Evolutionary conservation across 495 filamentous ascomycete species (phyloP).

Genomic region (Tuber aestivum): DNA sequence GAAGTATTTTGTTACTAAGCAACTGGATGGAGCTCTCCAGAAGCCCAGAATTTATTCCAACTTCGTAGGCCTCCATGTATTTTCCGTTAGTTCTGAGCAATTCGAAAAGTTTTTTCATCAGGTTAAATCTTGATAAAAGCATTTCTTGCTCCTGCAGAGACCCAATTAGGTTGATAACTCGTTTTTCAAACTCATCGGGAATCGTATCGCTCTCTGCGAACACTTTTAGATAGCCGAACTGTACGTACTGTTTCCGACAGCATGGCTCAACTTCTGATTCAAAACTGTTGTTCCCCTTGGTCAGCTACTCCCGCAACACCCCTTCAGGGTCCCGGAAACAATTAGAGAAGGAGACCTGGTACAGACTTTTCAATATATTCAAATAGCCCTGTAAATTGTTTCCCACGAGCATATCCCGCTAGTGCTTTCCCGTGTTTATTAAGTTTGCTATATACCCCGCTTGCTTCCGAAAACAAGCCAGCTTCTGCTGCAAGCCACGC

Average conservation of each 20-base stretch:
- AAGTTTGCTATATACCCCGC: slow-evolving; percentile 9
- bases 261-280: slow-evolving; percentile 5
- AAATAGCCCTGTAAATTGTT: slow-evolving; percentile 6
- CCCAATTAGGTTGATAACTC: neutral
- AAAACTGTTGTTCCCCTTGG: slow-evolving; percentile 2
- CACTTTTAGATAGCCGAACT: slow-evolving; percentile 9
- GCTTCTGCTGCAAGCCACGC: slow-evolving; percentile 9
- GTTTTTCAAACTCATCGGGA: neutral
- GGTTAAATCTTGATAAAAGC: slow-evolving; percentile 8
- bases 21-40: slow-evolving; percentile 9
- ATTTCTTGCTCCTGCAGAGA: slow-evolving; percentile 15
- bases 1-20: neutral
- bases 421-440: slow-evolving; percentile 17
- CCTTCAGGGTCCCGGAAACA: too few relatives aligned
- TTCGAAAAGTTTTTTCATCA: slow-evolving; percentile 25
- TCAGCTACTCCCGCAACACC: neutral
- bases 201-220: slow-evolving; percentile 3
- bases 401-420: slow-evolving; percentile 9
- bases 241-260: slow-evolving; percentile 16
- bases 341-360: neutral
- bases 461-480: slow-evolving; percentile 15
- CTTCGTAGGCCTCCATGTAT: slow-evolving; percentile 18
- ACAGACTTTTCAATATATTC: slow-evolving; percentile 11
- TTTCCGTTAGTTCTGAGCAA: neutral
- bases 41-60: slow-evolving; percentile 15